Evolutionary conservation across 2,329 filamentous ascomycete species (phyloP), one percentile per base, ranked within the genome.

Genomic region (Epicoccum nigrum): DNA sequence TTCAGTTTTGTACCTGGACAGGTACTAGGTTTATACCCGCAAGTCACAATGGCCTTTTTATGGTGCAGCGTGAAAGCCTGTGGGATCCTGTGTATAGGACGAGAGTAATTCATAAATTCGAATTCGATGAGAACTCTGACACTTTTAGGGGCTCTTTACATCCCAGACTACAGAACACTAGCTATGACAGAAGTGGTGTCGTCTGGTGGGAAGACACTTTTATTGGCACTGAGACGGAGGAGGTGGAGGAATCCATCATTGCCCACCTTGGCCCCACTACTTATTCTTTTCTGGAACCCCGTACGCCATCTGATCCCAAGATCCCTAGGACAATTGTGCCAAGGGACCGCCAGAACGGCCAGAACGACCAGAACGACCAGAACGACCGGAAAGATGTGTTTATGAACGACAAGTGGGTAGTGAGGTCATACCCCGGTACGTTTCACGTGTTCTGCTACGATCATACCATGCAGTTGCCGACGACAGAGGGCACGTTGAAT

Each of bases 131-230:
- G 25, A 33, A 48, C 11, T 40, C 49, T 2, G 30, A 48, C 23
- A 28, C 37, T 6, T 53, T 64, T 30, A 60, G 43, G 8, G 31
- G 11, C 4, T 20, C 40, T 11, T 7, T 3, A 13, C 19, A 40
- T 5, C 17, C 30, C 6, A 16, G 16, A 28, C 1, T 33, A 16
- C 5, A 7, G 2, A 2, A n/a, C n/a, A n/a, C n/a, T n/a, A n/a
- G n/a, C n/a, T 13, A 25, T 3, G 27, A 47, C 0, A 25, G 27
- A 42, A n/a, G 32, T 38, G 30, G 23, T 2, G 5, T 47, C 3
- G 33, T 21, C n/a, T 63, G 56, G 52, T 65, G 60, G 61, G 56
- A 59, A n/a, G 55, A 62, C 13, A 54, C 44, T 1, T 60, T 53
- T 23, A 19, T 56, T 20, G 42, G 50, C 15, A 21, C 39, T n/a